Base-by-base conservation (phyloP, 1,284 basidiomycete genomes). In the Malassezia slooffiae region DNA sequence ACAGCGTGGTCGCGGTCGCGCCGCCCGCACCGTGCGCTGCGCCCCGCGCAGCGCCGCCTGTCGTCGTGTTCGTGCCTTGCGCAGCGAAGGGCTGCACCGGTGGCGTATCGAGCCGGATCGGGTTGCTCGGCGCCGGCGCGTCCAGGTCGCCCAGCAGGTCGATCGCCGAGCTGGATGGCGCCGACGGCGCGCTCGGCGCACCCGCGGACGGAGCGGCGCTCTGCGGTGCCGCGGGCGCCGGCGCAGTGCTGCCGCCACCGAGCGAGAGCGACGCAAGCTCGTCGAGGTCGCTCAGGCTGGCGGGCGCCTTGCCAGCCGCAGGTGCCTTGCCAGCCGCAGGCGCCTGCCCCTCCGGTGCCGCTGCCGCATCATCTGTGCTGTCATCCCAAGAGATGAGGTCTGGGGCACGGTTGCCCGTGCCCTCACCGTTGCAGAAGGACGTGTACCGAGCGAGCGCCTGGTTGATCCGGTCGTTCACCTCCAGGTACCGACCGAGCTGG, bases 401-500 rank as follows among this genome's bases (percentile, higher is more conserved):
- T 76, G 90, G 72, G 13, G 26, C 29, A 5, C 20, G 15, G 16
- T 22, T 23, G 27, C 22, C 11, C 15, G 28, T 27, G 12, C 24
- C 34, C 28, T 96, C 88, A 31, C 90, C 91, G 50, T 79, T 80
- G 71, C 85, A 84, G 76, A 84, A 91, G 1, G 87, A 80, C 55
- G 91, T 85, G 67, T 90, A 95, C 20, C 91, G 82, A 34, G 80
- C 78, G 15, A 93, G 72, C 13, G 91, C 85, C 27, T 80, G 84
- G 72, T 97, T 96, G 72, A 97, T 91, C 60, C 93, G 81, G 71
- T 99, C 93, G 70, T 99, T 97, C 52, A 91, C 89, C 69, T 96
- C 79, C 21, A 97, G 75, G 70, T 95, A 82, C 2, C 87, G 85
- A 57, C 91, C 90, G 63, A 96, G 79, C 39, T 86, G 83, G 20